Base-by-base conservation (phyloP, 2,329 filamentous ascomycete species). In the Cercospora sojina region DNA sequence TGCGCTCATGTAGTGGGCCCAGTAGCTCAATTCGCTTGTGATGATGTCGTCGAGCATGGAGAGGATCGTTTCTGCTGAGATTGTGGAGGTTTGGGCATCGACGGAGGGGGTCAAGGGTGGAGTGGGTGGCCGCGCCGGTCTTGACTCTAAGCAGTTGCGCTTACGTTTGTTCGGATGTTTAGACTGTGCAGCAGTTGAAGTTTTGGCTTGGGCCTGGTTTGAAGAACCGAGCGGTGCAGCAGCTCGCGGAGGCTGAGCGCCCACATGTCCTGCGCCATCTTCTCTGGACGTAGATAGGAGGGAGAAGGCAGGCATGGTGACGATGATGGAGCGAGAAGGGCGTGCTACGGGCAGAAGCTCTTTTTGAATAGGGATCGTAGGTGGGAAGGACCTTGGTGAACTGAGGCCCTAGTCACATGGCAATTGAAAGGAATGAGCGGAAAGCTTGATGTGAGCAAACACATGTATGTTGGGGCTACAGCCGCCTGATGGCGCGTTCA, bases 1-100 rank as follows among this genome's bases (percentile, higher is more conserved):
- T 25, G 38, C 23, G 27, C 47, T 31, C n/a, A 67, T 64, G 53
- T 67, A 67, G 27, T 58, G 18, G 16, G 64, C 31, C 66, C 66
- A 67, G 23, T 62, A 67, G 18, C 25, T 18, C 12, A 67, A 23
- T 43, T 67, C 66, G 16, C 56, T 51, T 27, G 61, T 61, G 59
- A 67, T 65, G 38, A 67, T 62, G 5, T 43, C 27, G 16, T 56
- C 57, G 49, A 67, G 62, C 3, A 7, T 18, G 9, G 49, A 35
- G 32, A 67, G 65, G 27, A 38, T 43, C 7, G 13, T 8, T 25
- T 38, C 32, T 13, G 57, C 31, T 5, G 57, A 27, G 8, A 23
- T 29, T 7, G 57, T 56, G n/a, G 20, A 13, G 1, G 43, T 1
- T 1, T 56, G 1, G 12, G 12, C 51, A 3, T 56, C 3, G 51